Evolutionary conservation across 768 basidiomycete species (phyloP), one percentile per base, ranked within the genome.

Genomic region (Crucibulum laeve): DNA sequence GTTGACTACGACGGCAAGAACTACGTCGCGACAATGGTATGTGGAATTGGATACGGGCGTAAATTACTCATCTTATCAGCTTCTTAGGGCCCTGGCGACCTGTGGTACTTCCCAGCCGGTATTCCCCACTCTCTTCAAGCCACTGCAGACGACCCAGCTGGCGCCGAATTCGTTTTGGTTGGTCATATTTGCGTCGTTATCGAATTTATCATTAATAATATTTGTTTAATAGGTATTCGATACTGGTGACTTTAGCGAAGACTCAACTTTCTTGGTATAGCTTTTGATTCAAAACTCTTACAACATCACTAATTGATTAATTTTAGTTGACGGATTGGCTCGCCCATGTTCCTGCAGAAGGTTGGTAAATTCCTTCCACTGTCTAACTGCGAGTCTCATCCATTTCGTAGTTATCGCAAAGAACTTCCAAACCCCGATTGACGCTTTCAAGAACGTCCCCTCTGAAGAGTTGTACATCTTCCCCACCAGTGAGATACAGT

Each of bases 51-150:
- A 8, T 13, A 1, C 4, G 1, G 5, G 7, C 15, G 18, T 26
- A 14, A 3, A 6, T 33, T 7, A 30, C 22, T 6, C 33, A 10
- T 10, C 34, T 34, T 33, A 15, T 23, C 23, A 28, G 35, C 25
- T 30, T 18, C 18, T 5, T 38, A 76, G 74, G 58, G 59, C 23
- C 56, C 68, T 25, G 77, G 75, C 13, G 77, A 79, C 50, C 48
- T 78, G 11, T 79, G 78, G 77, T 79, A 69, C 58, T 77, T 79
- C 63, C 77, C 76, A 11, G 66, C 78, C 5, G 77, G 76, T 4
- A 66, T 71, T 40, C 78, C 79, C 1, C 78, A 80, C 53, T 74
- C 72, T 11, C 61, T 80, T 8, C 77, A 79, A 57, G 79, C 70
- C 5, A 76, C 72, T 1, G 54, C 54, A 26, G 70, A 72, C 43